A percentile compares a stretch with the other conserved stretches of the same genome.
Evolutionary conservation across 1,139 yeast genomes (phyloP).

Genomic region (Suhomyces guaymorum): DNA sequence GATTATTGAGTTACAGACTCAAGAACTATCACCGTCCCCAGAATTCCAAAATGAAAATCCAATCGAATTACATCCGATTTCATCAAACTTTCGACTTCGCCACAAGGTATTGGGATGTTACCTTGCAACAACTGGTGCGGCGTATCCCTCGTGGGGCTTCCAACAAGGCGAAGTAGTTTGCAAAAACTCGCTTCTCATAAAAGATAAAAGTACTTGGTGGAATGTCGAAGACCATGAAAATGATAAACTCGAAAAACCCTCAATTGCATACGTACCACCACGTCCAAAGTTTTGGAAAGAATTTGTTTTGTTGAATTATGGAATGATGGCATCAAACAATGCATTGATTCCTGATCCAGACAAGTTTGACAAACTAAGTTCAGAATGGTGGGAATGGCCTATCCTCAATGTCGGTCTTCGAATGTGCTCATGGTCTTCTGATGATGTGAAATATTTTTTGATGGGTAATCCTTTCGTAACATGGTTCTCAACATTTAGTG

Average conservation of each 20-base stretch:
- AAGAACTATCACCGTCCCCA: conserved; percentile 52
- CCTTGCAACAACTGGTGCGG: conserved; percentile 67
- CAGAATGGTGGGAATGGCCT: conserved; percentile 87
- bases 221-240: conserved; percentile 70
- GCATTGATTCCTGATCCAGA: conserved; percentile 75
- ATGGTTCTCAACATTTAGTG: conserved; percentile 51
- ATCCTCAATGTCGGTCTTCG: conserved; percentile 60
- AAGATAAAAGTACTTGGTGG: conserved; percentile 80
- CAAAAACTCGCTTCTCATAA: conserved; percentile 47
- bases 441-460: conserved; percentile 55
- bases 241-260: conserved; percentile 39
- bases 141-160: conserved; percentile 81
- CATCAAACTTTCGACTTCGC: conserved; percentile 65
- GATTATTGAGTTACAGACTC: conserved; percentile 65
- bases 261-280: conserved; percentile 55
- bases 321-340: conserved; percentile 78
- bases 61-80: conserved; percentile 59
- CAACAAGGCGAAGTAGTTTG: conserved; percentile 81
- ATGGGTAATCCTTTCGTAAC: conserved; percentile 69
- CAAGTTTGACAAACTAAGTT: conserved; percentile 62
- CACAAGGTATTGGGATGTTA: conserved; percentile 70
- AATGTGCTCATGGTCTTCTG: conserved; percentile 65
- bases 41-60: conserved; percentile 43
- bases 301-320: conserved; percentile 65
- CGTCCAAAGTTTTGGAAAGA: conserved; percentile 70